These are phyloP conservation scores for Marchantia polymorpha DNA, from an alignment of 225 moss, liverwort and hornwort genomes.

Conservation along the genomic window DNA sequence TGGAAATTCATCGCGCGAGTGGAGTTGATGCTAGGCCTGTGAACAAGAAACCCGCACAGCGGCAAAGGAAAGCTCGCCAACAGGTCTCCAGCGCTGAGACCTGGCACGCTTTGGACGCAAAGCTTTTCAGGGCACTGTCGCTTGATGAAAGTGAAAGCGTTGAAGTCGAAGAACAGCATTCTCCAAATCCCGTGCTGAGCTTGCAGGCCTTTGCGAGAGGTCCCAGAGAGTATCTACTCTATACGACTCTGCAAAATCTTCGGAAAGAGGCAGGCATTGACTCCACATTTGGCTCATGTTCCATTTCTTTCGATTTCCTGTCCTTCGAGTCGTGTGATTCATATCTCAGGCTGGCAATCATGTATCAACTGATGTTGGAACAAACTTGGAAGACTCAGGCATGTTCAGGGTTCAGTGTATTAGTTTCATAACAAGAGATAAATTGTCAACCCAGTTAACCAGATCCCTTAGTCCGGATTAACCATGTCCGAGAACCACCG, in stretches of 20 bases:
- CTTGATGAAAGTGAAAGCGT: slow-evolving; percentile 37
- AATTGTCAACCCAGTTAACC: no score
- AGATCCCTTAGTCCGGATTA: no score
- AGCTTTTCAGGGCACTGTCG: slow-evolving; percentile 58
- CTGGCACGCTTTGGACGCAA: slow-evolving; percentile 59
- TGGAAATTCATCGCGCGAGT: background rate
- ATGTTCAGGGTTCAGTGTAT: no score
- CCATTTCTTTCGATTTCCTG: background rate
- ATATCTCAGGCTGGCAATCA: no score
- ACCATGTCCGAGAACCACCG: no score
- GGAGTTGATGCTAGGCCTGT: slow-evolving; percentile 30
- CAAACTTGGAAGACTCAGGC: no score
- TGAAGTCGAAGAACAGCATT: slow-evolving; percentile 41
- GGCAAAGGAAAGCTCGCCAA: slow-evolving; percentile 19
- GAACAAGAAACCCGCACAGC: slow-evolving; percentile 21
- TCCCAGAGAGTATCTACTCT: slow-evolving; percentile 68
- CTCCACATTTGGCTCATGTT: slow-evolving; percentile 43
- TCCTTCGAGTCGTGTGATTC: no score
- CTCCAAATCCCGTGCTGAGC: slow-evolving; percentile 63
- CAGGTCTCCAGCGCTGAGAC: slow-evolving; percentile 32
- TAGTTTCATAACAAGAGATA: no score
- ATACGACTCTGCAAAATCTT: slow-evolving; percentile 68
- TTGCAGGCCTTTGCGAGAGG: slow-evolving; percentile 75
- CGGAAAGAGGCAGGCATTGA: slow-evolving; percentile 98
- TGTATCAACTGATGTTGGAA: no score